Evolutionary conservation across 768 basidiomycete genomes (phyloP).

Genomic region (Kwoniella sp.): DNA sequence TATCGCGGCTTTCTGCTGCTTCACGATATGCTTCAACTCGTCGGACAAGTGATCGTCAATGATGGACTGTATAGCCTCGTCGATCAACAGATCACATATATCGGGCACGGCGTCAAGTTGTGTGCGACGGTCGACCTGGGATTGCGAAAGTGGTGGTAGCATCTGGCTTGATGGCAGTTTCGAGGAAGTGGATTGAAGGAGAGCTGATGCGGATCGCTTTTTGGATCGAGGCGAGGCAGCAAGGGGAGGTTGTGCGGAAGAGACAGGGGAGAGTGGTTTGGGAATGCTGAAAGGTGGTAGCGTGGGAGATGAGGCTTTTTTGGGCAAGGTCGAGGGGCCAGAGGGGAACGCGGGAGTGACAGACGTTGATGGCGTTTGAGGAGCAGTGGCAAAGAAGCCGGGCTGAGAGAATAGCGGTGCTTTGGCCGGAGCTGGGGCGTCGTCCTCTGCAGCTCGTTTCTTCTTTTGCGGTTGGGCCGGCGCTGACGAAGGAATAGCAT

Average conservation of each 20-base stretch:
- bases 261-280: constrained; percentile 7
- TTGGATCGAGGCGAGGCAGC: constrained; percentile 4
- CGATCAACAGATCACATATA: constrained; percentile 23
- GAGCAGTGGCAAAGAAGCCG: constrained; percentile 8
- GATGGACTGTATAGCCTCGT: constrained; percentile 28
- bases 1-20: constrained; percentile 30
- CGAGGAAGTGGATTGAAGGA: constrained; percentile 8
- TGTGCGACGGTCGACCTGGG: constrained; percentile 1
- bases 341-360: neutral
- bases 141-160: constrained; percentile 8
- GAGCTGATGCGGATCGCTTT: constrained; percentile 9
- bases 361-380: neutral
- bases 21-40: constrained; percentile 24
- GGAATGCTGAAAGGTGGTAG: constrained; percentile 20
- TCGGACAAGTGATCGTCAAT: constrained; percentile 20
- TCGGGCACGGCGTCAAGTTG: constrained; percentile 12
- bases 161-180: constrained; percentile 10
- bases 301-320: constrained; percentile 8
- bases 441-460: constrained; percentile 3
- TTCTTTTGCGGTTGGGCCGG: constrained; percentile 4
- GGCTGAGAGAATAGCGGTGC: constrained; percentile 14
- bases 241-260: neutral
- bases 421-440: constrained; percentile 5
- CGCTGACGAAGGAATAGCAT: neutral
- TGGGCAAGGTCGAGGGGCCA: neutral